Conservation (phyloP, 257 asterid genomes). For the Primulina tabacum region DNA sequence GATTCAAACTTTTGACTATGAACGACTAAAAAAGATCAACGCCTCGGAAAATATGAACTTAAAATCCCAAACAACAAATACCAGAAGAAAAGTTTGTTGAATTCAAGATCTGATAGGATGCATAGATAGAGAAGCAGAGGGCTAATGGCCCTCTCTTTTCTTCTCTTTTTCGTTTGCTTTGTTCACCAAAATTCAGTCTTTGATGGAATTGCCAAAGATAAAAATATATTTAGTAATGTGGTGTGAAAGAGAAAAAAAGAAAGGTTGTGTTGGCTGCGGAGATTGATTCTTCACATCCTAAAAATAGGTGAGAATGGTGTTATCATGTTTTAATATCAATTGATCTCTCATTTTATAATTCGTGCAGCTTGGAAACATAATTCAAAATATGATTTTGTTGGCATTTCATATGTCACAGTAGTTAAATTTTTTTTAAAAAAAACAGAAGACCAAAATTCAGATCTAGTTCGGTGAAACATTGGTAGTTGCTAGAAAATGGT, state of each 20-base stretch:
- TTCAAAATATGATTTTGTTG: background rate
- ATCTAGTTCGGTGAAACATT: background rate
- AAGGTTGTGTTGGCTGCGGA: slow-evolving; percentile 41
- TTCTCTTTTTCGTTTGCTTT: slow-evolving; percentile 41
- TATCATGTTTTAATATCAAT: too few species aligned
- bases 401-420: background rate
- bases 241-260: slow-evolving; percentile 28
- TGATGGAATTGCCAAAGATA: slow-evolving; percentile 44
- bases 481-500: background rate
- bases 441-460: background rate
- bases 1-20: slow-evolving; percentile 37
- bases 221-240: slow-evolving; percentile 30
- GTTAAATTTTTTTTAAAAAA: background rate
- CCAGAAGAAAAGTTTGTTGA: slow-evolving; percentile 43
- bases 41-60: slow-evolving; percentile 22
- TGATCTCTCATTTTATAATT: too few species aligned
- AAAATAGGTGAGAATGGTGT: slow-evolving; percentile 29
- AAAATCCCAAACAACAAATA: slow-evolving; percentile 41
- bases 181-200: slow-evolving; percentile 52
- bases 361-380: background rate
- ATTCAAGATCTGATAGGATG: slow-evolving; percentile 80
- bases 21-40: slow-evolving; percentile 33
- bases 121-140: slow-evolving; percentile 65
- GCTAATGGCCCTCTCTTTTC: slow-evolving; percentile 63
- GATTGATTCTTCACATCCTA: slow-evolving; percentile 33